phyloP scores from a whole-genome alignment of 805 yeast genomes.

The Cyberlindnera americana region DNA sequence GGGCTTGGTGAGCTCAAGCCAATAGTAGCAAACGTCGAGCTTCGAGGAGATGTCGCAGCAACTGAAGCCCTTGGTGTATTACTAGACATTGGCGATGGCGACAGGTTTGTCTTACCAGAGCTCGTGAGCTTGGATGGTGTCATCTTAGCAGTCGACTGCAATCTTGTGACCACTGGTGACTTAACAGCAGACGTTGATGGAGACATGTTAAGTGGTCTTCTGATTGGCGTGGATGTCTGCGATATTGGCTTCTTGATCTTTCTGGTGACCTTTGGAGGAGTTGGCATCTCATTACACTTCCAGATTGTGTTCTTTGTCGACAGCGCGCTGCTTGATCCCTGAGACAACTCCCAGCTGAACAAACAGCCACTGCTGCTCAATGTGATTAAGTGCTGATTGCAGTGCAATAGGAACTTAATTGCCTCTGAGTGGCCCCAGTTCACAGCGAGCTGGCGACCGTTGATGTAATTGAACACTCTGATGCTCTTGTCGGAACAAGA shows the following conservation, averaged over 20 bases:
- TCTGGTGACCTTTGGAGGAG: conserved; percentile 27
- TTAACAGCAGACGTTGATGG: conserved; percentile 7
- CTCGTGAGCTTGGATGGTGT: conserved; percentile 24
- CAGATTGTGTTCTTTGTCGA: conserved; percentile 16
- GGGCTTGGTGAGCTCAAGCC: conserved; percentile 9
- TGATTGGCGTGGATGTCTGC: conserved; percentile 17
- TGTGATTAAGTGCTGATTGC: conserved; percentile 34
- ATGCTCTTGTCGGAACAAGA: conserved; percentile 58
- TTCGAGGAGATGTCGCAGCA: conserved; percentile 9
- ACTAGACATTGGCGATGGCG: conserved; percentile 19
- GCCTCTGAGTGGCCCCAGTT: conserved; percentile 62
- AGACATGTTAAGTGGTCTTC: conserved; percentile 7
- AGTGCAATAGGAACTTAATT: conserved; percentile 33
- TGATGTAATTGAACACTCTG: conserved; percentile 41
- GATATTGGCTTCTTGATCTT: conserved; percentile 23
- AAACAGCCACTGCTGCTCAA: conserved; percentile 53
- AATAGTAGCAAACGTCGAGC: neutral
- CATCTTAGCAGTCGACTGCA: conserved; percentile 21
- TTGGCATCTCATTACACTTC: conserved; percentile 17
- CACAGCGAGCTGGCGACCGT: conserved; percentile 44
- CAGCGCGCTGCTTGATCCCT: neutral
- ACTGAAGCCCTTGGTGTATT: conserved; percentile 2
- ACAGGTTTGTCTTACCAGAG: conserved; percentile 18
- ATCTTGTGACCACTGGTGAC: conserved; percentile 16
- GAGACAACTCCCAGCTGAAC: conserved; percentile 40